Conservation (phyloP, 2,329 filamentous ascomycete genomes). For the Fusarium paranaense region DNA sequence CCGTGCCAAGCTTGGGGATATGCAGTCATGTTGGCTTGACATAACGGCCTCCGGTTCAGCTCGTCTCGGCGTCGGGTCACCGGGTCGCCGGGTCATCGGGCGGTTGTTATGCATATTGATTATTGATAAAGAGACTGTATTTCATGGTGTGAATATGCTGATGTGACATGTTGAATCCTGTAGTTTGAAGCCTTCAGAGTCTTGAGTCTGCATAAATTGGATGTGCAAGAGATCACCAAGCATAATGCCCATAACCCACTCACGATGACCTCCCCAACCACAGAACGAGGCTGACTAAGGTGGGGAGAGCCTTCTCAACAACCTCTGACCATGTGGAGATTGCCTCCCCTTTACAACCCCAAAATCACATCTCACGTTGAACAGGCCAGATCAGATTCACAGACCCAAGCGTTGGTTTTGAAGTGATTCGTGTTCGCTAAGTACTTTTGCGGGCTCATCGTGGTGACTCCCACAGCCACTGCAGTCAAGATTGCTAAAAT, state of each 20-base stretch:
- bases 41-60: conserved; percentile 9
- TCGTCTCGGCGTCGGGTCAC: background rate
- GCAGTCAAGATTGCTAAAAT: conserved; percentile 14
- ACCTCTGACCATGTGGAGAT: background rate
- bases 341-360: background rate
- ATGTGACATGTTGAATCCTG: background rate
- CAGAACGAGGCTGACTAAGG: conserved; percentile 19
- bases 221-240: background rate
- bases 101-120: background rate
- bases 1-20: background rate
- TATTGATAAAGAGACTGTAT: background rate
- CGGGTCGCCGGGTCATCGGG: background rate
- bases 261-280: conserved; percentile 1
- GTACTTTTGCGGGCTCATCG: conserved; percentile 16
- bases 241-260: background rate
- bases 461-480: background rate
- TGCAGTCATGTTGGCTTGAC: conserved; percentile 27
- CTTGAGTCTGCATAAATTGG: background rate
- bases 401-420: background rate
- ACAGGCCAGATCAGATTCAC: background rate
- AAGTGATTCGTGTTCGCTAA: conserved; percentile 19
- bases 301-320: conserved; percentile 23
- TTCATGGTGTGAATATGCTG: background rate
- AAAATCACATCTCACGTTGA: background rate
- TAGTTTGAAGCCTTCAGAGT: background rate